Base-by-base conservation (phyloP, 1,139 yeast species). In the Yamadazyma friedrichii region DNA sequence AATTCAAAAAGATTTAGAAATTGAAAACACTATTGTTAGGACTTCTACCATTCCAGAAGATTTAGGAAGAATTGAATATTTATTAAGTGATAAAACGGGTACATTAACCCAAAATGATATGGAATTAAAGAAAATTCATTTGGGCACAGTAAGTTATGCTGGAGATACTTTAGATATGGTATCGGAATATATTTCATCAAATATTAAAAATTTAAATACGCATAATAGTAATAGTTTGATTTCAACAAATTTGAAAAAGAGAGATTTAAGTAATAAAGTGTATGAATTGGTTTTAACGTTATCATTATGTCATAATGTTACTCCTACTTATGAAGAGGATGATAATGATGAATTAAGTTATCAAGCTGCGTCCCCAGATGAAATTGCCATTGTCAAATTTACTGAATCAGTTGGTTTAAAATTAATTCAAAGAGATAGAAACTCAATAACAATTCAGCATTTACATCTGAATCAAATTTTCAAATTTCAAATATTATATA, bases 341-440 rank as follows among this genome's bases (percentile, higher is more conserved):
- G 56, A 54, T 33, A 49, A 48, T 16, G 48, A 39, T 32, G 46
- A 47, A 24, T 48, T 87, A 9, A 76, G 88, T 2, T 94, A 91
- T 59, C 99, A 94, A 62, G 98, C 98, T 0, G 97, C 98, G 0
- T 91, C 98, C 0, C 99, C 99, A 0, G 99, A 94, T 67, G 99
- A 94, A 61, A 83, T 93, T 49, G 98, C 99, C 15, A 93, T 94
- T 51, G 98, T 94, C 24, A 85, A 85, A 56, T 94, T 89, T 67
- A 87, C 97, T 1, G 95, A 88, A 48, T 62, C 71, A 4, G 94
- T 91, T 27, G 99, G 98, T 0, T 67, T 94, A 35, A 78, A 88
- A 9, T 70, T 94, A 39, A 73, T 76, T 46, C 84, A 81, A 53
- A 79, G 99, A 54, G 98, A 94, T 59, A 78, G 98, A 42, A 76